A percentile compares a stretch with the other conserved stretches of the same genome.
Conservation (phyloP, 2,329 filamentous ascomycete species). For the Penicillium sp. region DNA sequence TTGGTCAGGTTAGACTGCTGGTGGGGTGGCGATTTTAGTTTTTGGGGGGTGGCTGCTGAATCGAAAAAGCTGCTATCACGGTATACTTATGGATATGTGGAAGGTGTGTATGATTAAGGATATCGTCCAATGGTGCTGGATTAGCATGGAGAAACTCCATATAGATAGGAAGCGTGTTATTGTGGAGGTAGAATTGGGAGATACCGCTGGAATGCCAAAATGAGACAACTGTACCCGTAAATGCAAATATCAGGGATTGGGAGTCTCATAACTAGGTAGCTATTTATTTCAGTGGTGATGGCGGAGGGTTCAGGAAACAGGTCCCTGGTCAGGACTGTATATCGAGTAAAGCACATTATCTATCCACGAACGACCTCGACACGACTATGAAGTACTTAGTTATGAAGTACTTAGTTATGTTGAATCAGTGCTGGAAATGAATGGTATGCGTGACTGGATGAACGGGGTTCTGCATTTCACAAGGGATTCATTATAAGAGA, state of each 20-base stretch:
- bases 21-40: neutral
- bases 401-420: neutral
- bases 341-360: neutral
- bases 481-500: neutral
- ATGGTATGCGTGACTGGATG: neutral
- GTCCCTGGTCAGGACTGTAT: neutral
- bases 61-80: too few species aligned
- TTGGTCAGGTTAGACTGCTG: neutral
- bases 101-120: neutral
- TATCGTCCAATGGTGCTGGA: neutral
- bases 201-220: neutral
- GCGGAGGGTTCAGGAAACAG: neutral
- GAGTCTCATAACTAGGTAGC: neutral
- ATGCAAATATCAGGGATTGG: neutral
- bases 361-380: too few species aligned
- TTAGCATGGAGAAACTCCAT: neutral
- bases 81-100: neutral
- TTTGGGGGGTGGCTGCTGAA: neutral
- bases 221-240: neutral
- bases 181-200: neutral
- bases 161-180: neutral
- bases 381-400: neutral
- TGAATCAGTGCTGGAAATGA: neutral
- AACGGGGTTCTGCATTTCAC: neutral
- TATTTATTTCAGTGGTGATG: neutral